Evolutionary conservation across 805 yeast genomes (phyloP).

Genomic region (Candida saitoana): DNA sequence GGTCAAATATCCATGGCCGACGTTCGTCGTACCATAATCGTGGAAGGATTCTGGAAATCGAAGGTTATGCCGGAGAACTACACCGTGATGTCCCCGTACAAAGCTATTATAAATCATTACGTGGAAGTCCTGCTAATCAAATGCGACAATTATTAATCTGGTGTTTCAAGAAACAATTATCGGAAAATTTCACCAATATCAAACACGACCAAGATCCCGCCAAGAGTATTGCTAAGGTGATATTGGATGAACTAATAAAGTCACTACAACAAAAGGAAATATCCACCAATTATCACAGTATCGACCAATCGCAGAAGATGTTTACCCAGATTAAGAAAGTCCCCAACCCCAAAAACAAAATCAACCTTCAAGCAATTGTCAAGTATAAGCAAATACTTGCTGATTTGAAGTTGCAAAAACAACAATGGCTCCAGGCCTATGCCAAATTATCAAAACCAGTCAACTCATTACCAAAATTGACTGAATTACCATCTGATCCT

Average conservation of each 20-base stretch:
- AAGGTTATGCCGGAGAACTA: constrained; percentile 65
- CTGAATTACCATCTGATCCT: constrained; percentile 16
- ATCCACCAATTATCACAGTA: constrained; percentile 52
- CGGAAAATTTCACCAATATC: constrained; percentile 18
- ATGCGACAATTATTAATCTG: constrained; percentile 68
- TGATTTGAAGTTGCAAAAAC: constrained; percentile 43
- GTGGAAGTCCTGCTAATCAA: constrained; percentile 61
- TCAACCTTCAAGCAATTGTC: constrained; percentile 46
- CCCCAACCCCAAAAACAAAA: constrained; percentile 59
- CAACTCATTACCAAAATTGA: constrained; percentile 13
- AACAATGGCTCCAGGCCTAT: constrained; percentile 41
- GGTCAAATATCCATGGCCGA: constrained; percentile 34
- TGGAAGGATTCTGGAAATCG: constrained; percentile 70
- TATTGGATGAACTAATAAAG: constrained; percentile 57
- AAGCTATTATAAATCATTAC: constrained; percentile 61
- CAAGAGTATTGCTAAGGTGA: constrained; percentile 53
- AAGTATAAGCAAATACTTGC: constrained; percentile 43
- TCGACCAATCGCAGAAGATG: constrained; percentile 16
- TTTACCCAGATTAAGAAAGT: constrained; percentile 30
- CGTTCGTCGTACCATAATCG: constrained; percentile 53
- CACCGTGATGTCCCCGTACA: constrained; percentile 54
- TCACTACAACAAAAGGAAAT: constrained; percentile 59
- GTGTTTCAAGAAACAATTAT: constrained; percentile 55
- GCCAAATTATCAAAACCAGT: constrained; percentile 16
- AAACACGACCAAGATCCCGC: constrained; percentile 18